Base-by-base conservation (phyloP, 306 rosid genomes). In the Crotalaria pallida region DNA sequence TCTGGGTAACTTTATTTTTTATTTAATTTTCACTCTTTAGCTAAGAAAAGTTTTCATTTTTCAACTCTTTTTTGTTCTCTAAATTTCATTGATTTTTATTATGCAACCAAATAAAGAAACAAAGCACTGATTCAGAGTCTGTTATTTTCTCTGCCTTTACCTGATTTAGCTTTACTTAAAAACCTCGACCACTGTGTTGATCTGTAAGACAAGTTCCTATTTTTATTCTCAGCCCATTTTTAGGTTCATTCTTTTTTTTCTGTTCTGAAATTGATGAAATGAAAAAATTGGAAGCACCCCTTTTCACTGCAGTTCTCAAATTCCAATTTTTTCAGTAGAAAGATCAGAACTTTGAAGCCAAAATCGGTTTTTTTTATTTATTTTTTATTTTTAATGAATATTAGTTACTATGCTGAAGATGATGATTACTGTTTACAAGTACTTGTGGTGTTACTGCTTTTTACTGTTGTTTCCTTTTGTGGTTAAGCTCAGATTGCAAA, bases 111-210 rank as follows among this genome's bases (percentile, higher is more conserved):
- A 77, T 9, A 18, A 49, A 19, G 29, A 58, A 76, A 50, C 26
- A 44, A 29, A 45, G 10, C 34, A 59, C 44, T 72, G 79, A 33
- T 44, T 67, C 41, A 72, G 24, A 62, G 59, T 66, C 44, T 44
- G 79, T 33, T 65, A 27, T 69, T 19, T 67, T 5, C 33, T 55
- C 33, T 55, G 79, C 50, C 43, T 75, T 83, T 75, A 45, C 77
- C 69, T 66, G 81, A 83, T 65, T 75, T 71, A 56, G 83, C 61
- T 59, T 59, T 47, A 16, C 78, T n/a, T n/a, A n/a, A 16, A 49
- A 55, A 51, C 79, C 79, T 82, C 81, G 70, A 79, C 36, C 26
- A 52, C 41, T 65, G 83, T 71, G 81, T 72, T 71, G 55, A 78
- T 70, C 52, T 73, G 75, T 78, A 52, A 58, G 49, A 22, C 6